Evolutionary conservation across 108 stramenopile species (phyloP).

Genomic region (Stephanodiscus triporus): DNA sequence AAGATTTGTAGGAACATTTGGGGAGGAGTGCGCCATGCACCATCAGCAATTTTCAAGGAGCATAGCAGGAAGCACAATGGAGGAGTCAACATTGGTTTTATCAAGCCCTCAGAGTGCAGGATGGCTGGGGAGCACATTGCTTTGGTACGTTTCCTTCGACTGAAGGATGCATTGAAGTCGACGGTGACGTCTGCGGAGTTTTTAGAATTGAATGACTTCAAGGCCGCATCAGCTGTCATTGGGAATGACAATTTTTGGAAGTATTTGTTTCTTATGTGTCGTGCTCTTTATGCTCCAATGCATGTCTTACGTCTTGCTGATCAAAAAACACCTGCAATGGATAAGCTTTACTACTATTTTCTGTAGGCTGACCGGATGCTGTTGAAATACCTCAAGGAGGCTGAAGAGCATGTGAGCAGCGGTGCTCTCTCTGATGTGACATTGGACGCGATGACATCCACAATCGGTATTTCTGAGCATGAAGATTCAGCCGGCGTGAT

Average conservation of each 20-base stretch:
- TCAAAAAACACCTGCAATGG: no score
- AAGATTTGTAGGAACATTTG: not conserved
- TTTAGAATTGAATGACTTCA: no score
- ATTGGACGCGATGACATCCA: not conserved
- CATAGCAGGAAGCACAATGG: not conserved
- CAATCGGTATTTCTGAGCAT: not conserved
- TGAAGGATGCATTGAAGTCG: no score
- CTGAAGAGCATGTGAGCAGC: not conserved
- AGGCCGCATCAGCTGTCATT: not conserved
- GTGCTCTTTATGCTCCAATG: conserved; percentile 12
- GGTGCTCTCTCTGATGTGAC: not conserved
- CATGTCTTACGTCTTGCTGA: no score
- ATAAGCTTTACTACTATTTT: conserved; percentile 7
- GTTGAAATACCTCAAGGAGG: no score
- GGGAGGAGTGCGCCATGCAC: not conserved
- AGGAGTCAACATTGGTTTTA: no score
- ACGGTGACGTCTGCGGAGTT: not conserved
- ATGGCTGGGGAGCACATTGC: conserved; percentile 3
- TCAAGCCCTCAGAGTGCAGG: no score
- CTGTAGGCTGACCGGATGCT: conserved; percentile 3
- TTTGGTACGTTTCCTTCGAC: not conserved
- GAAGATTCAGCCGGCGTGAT: not conserved
- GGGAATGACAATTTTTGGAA: conserved; percentile 1
- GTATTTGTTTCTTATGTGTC: no score
- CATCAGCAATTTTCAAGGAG: conserved; percentile 1